A percentile compares a stretch with the other conserved stretches of the same genome.
These are phyloP conservation scores for Bonia amplexicaulis DNA, from an alignment of 176 grass and related monocot species.

Conservation along the genomic window DNA sequence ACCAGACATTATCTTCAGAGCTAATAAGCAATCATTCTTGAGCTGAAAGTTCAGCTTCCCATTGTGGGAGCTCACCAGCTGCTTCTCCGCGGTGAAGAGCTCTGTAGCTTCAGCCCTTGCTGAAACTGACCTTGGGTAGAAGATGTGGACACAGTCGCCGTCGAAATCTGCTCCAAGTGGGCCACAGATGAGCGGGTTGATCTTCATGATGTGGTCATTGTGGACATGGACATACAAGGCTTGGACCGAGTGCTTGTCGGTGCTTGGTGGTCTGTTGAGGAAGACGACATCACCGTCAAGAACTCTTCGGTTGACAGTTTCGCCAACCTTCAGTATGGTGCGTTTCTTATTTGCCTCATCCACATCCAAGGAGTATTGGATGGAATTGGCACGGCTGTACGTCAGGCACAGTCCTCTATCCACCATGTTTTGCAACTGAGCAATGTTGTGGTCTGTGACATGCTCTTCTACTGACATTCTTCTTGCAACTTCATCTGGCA, in stretches of 20 bases:
- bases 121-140: slow-evolving; percentile 59
- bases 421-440: slow-evolving; percentile 41
- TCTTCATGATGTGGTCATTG: slow-evolving; percentile 52
- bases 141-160: slow-evolving; percentile 65
- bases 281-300: slow-evolving; percentile 58
- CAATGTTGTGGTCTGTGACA: slow-evolving; percentile 48
- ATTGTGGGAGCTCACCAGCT: slow-evolving; percentile 56
- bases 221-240: slow-evolving; percentile 56
- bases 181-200: slow-evolving; percentile 62
- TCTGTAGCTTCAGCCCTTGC: slow-evolving; percentile 59
- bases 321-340: slow-evolving; percentile 42
- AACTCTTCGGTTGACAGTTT: slow-evolving; percentile 49
- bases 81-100: slow-evolving; percentile 59
- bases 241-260: slow-evolving; percentile 52
- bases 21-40: slow-evolving; percentile 53
- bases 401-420: slow-evolving; percentile 46
- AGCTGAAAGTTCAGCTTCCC: slow-evolving; percentile 56
- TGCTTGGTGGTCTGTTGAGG: slow-evolving; percentile 63
- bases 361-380: slow-evolving; percentile 37
- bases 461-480: slow-evolving; percentile 53
- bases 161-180: slow-evolving; percentile 75
- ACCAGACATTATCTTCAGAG: slow-evolving; percentile 41
- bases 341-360: slow-evolving; percentile 35
- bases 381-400: slow-evolving; percentile 40
- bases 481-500: slow-evolving; percentile 55